Base-by-base conservation (phyloP, 805 yeast species). In the Hanseniaspora vineae region DNA sequence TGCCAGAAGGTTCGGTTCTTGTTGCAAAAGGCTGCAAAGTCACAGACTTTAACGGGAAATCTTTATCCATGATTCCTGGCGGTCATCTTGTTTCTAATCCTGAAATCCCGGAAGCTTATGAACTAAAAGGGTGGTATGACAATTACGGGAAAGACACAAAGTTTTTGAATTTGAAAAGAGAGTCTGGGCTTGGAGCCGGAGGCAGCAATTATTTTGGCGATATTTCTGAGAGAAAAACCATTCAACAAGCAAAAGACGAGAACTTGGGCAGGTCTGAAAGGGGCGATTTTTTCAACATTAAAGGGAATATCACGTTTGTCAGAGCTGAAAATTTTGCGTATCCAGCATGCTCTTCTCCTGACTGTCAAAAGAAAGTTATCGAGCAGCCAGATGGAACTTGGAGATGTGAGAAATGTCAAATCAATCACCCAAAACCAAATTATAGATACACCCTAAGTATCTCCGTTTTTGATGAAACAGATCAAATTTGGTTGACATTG, bases 81-180 rank as follows among this genome's bases (percentile, higher is more conserved):
- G 88, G 96, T 18, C 75, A 84, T 1, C 66, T 92, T 53, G 64
- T 79, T 35, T 73, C 84, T 12, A 85, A 86, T 58, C 98, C 98
- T 2, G 96, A 89, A 59, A 75, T 84, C 19, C 81, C 85, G 17
- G 96, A 87, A 62, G 90, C 97, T 3, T 87, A 79, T 62, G 73
- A 77, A 47, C 73, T 92, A 55, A 86, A 87, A 64, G 97, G 97
- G 6, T 92, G 99, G 99, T 92, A 79, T 59, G 95, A 87, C 58
- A 75, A 82, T 39, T 78, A 76, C 55, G 97, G 96, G 39, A 72
- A 73, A 19, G 66, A 69, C 47, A 78, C 78, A 48, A 66, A 63
- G 39, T 88, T 84, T 68, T 75, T 76, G 55, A 68, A 80, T 11
- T 64, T 86, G 60, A 80, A 77, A 58, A 62, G 68, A 6, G 88